Evolutionary conservation across 225 moss, liverwort and hornwort species (phyloP), one percentile per base, ranked within the genome.

Genomic region (Polytrichum formosum): DNA sequence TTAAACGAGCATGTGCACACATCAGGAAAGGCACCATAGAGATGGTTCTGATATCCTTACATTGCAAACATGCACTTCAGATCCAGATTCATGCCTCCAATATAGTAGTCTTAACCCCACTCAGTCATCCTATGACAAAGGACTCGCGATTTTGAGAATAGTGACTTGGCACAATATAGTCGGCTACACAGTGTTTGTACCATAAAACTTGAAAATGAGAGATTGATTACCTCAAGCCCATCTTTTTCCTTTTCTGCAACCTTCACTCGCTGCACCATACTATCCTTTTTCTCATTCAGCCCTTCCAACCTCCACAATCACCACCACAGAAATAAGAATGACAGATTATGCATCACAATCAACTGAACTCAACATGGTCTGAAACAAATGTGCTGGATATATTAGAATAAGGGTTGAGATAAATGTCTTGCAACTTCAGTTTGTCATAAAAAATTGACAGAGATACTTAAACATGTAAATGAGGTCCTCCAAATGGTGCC

Each of bases 211-310:
- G 46, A 46, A 13, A 46, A 46, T 33, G 63, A 71, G 25, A 62
- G 46, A 29, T 61, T 63, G 29, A 56, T 28, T 78, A 98, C 98
- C 98, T 94, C 90, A 65, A 98, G 92, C 66, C 87, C 84, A 59
- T 80, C 82, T 73, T 90, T 98, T 25, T 98, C 98, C 66, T 92
- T 98, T 68, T 94, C 94, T 54, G 98, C 94, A 54, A 94, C 63
- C 75, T 98, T 98, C 29, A 98, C 98, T 67, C 98, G 85, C 74
- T 98, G 88, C 69, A 98, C 98, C 79, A 98, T 91, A 71, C 94
- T 87, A 13, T 90, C 92, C 55, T 90, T 87, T 72, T 81, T 92
- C 78, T 91, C 94, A 72, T 90, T 98, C 76, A 98, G 59, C 31
- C 76, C 84, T 78, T 94, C 98, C 68, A 98, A 80, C 81, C 94